Evolutionary conservation across 2,329 filamentous ascomycete species (phyloP), one percentile per base, ranked within the genome.

Genomic region (Claviceps africana): DNA sequence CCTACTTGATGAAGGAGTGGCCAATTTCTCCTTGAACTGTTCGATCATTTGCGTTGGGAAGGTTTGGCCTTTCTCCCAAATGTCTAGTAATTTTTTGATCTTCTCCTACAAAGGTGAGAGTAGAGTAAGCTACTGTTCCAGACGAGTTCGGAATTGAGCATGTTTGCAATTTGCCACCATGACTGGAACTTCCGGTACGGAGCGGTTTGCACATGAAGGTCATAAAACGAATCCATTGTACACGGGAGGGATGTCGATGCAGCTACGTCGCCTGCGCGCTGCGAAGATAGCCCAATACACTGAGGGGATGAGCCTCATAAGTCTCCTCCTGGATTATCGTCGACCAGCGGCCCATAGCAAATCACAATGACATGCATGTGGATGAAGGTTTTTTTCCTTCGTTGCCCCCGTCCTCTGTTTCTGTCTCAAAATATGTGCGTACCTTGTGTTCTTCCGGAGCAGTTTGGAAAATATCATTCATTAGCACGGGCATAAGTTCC

Each of bases 401-500:
- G n/a, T n/a, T n/a, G n/a, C 31, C 25, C 25, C 25, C 25, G 15
- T 13, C 31, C 13, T n/a, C 31, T 37, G 25, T 21, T 40, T 35
- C 22, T 40, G 9, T 30, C 37, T 53, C 35, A 50, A 48, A 60
- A 54, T 22, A 35, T 52, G 64, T 74, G 82, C 87, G 78, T 91
- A 93, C 87, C 87, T 95, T 97, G 81, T 98, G 93, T 73, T 94
- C 88, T 68, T 86, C 81, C 53, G 93, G 93, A 61, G 88, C 86
- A 64, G 82, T 83, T 67, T 86, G 83, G 69, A 94, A 79, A 67
- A 96, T 91, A 70, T 97, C 91, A 78, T 87, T 89, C 85, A 98
- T 95, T 71, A 98, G 75, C 61, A 85, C 82, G 58, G 91, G 90
- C 67, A 98, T 82, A 65, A 96, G 76, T 74, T 96, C 90, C 67